Evolutionary conservation across 2,329 filamentous ascomycete genomes (phyloP).

Genomic region (Elsinoe batatas): DNA sequence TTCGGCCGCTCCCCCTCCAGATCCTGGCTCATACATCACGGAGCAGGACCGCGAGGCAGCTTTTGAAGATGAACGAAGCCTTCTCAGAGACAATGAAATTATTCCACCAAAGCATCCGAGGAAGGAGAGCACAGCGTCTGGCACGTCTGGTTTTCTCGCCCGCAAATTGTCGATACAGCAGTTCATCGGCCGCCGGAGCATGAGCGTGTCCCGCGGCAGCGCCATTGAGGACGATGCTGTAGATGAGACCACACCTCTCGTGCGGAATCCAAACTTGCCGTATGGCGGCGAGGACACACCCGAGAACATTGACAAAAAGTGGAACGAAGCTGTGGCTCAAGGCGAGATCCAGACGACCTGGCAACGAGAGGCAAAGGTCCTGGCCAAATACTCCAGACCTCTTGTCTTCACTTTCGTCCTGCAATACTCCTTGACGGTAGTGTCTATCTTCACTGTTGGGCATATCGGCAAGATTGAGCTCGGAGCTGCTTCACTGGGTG

Average conservation of each 20-base stretch:
- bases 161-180: slow-evolving; percentile 10
- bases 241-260: slow-evolving; percentile 18
- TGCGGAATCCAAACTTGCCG: slow-evolving; percentile 23
- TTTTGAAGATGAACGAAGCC: slow-evolving; percentile 47
- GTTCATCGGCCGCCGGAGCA: neutral
- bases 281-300: slow-evolving; percentile 38
- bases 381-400: slow-evolving; percentile 42
- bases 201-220: neutral
- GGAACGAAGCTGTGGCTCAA: slow-evolving; percentile 72
- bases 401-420: slow-evolving; percentile 37
- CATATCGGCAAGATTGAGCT: slow-evolving; percentile 38
- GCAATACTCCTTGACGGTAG: slow-evolving; percentile 37
- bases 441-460: slow-evolving; percentile 36
- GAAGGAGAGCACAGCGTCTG: slow-evolving; percentile 15
- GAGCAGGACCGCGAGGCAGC: slow-evolving; percentile 45
- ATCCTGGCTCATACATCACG: slow-evolving; percentile 37
- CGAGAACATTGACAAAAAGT: slow-evolving; percentile 58
- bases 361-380: slow-evolving; percentile 77
- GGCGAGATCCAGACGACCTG: slow-evolving; percentile 81
- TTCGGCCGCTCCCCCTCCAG: slow-evolving; percentile 48
- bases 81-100: slow-evolving; percentile 51
- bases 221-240: slow-evolving; percentile 11
- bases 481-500: slow-evolving; percentile 36
- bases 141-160: slow-evolving; percentile 8
- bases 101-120: slow-evolving; percentile 44